Conservation (phyloP, 805 yeast genomes). For the Wickerhamiella lipophila region DNA sequence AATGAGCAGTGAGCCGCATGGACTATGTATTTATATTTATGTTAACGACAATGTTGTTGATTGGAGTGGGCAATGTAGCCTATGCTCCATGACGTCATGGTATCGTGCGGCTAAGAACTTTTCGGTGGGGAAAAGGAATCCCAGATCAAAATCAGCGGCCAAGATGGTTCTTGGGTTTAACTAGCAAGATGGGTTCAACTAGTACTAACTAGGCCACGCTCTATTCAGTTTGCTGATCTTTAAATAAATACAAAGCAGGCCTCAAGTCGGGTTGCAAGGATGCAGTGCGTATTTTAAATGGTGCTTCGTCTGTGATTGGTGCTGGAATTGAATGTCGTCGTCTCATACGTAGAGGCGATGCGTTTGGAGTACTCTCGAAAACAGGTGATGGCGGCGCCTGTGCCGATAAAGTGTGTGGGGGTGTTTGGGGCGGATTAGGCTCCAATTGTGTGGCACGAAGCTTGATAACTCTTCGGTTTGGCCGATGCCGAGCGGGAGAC, state of each 20-base stretch:
- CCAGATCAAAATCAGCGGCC: too few relatives aligned
- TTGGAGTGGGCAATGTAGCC: too few relatives aligned
- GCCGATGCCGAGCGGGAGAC: not conserved
- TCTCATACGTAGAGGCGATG: not conserved
- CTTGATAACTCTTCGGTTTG: conserved; percentile 14
- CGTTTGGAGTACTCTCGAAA: conserved; percentile 1
- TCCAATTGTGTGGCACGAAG: not conserved
- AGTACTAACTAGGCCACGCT: too few relatives aligned
- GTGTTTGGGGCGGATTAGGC: not conserved
- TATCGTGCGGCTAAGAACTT: too few relatives aligned
- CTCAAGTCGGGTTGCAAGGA: conserved; percentile 16
- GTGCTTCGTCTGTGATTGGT: not conserved
- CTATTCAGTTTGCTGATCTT: too few relatives aligned
- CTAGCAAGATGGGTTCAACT: too few relatives aligned
- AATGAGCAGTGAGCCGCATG: not conserved
- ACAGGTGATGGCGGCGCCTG: not conserved
- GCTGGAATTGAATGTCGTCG: conserved; percentile 11
- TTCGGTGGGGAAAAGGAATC: too few relatives aligned
- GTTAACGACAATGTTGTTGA: not conserved
- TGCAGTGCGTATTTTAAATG: conserved; percentile 17
- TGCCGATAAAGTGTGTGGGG: not conserved
- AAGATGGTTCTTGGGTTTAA: too few relatives aligned
- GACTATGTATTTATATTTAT: not conserved
- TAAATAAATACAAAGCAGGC: not conserved
- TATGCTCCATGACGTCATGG: not conserved